Percentiles rank a stretch among this genome's conserved stretches.
These are phyloP conservation scores for Cenchrus fungigraminus DNA, from an alignment of 176 grass and related monocot species.

Conservation along the genomic window DNA sequence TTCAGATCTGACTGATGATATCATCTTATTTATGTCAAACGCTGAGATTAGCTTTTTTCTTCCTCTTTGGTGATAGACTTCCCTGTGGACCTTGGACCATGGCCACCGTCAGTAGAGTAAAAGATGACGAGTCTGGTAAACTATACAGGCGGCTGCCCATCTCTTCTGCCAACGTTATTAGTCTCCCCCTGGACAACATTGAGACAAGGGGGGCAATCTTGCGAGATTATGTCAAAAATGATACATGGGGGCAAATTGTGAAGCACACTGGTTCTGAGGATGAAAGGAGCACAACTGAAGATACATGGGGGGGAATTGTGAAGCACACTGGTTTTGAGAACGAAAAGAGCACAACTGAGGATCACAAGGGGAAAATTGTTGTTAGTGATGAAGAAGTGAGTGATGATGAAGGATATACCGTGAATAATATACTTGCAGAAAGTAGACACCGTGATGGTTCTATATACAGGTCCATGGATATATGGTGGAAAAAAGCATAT, in stretches of 20 bases:
- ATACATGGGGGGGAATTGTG: too few species aligned
- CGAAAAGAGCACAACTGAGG: background rate
- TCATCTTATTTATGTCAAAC: too few species aligned
- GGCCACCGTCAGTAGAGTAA: background rate
- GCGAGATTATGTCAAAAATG: background rate
- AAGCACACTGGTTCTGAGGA: background rate
- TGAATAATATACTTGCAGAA: background rate
- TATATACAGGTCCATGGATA: background rate
- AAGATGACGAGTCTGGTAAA: background rate
- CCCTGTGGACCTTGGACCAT: background rate
- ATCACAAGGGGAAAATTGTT: background rate
- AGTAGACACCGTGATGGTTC: constrained; percentile 19
- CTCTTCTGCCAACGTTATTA: too few species aligned
- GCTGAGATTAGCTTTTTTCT: background rate
- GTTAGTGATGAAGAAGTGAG: background rate
- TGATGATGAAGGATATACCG: background rate
- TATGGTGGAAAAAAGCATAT: background rate
- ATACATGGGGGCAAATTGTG: background rate
- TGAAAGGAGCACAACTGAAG: background rate
- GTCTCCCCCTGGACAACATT: background rate
- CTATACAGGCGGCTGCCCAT: too few species aligned
- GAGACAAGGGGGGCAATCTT: background rate
- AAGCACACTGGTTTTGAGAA: too few species aligned
- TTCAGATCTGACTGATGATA: too few species aligned
- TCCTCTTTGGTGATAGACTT: background rate